Percentiles rank a stretch among this genome's conserved stretches.
Conservation (phyloP, 2,329 filamentous ascomycete species). For the Rhexocercosporidium sp. region DNA sequence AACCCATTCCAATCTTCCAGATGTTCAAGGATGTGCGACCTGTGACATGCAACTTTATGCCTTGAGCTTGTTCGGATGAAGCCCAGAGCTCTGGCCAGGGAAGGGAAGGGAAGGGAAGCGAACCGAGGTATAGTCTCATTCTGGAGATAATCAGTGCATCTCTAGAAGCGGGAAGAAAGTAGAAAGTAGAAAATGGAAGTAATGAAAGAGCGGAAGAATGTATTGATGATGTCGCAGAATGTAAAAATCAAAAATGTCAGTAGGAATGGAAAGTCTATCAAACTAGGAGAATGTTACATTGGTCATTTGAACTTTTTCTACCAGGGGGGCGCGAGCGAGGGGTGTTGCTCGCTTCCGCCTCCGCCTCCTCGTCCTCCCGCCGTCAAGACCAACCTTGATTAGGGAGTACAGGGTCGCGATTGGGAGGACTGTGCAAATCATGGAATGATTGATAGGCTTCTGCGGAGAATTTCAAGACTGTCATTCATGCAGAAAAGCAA, state of each 20-base stretch:
- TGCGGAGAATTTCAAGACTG: neutral
- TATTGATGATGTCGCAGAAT: neutral
- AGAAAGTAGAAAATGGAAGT: no score
- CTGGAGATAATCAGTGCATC: neutral
- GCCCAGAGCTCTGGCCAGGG: neutral
- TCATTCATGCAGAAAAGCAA: neutral
- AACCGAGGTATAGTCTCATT: neutral
- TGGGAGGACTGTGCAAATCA: neutral
- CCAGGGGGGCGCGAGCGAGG: neutral
- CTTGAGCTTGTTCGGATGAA: slow-evolving; percentile 4
- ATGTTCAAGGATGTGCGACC: neutral
- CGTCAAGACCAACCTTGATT: neutral
- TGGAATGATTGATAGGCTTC: neutral
- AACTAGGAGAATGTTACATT: no score
- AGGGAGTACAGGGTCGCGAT: slow-evolving; percentile 3
- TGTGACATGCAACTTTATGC: neutral
- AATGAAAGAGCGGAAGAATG: no score
- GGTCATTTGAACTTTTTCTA: no score
- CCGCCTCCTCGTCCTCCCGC: no score
- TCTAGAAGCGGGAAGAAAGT: neutral
- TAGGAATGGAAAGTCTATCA: no score
- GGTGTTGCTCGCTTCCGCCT: no score
- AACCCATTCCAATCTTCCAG: neutral
- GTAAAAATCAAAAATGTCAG: neutral
- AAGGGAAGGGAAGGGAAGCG: neutral